Evolutionary conservation across 495 filamentous ascomycete genomes (phyloP).

Genomic region (Daldinia loculata): DNA sequence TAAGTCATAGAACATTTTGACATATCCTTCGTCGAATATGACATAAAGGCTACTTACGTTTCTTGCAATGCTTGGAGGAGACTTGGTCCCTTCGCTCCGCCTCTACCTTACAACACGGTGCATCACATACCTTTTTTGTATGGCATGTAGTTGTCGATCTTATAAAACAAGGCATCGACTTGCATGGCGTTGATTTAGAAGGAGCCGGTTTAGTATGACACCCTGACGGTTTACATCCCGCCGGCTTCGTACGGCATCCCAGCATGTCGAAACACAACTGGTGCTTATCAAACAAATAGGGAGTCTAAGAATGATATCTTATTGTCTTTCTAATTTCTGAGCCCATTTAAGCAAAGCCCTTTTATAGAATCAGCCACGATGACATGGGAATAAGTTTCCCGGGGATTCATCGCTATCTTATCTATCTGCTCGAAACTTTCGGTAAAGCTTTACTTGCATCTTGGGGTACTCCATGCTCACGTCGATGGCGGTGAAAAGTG

Average conservation of each 20-base stretch:
- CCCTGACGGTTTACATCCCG: not conserved
- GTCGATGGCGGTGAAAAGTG: not conserved
- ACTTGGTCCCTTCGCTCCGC: constrained; percentile 1
- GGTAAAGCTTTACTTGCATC: not conserved
- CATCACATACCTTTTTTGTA: constrained; percentile 2
- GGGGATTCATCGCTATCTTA: not conserved
- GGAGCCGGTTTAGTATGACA: not conserved
- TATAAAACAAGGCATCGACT: not conserved
- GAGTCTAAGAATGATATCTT: not conserved
- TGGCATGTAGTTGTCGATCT: not conserved
- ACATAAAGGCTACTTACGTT: constrained; percentile 18
- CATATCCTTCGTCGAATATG: not conserved
- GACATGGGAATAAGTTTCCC: not conserved
- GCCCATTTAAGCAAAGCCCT: not conserved
- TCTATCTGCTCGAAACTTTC: not conserved
- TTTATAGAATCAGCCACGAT: not conserved
- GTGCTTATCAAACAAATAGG: not conserved
- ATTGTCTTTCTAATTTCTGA: not conserved
- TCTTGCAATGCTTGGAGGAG: constrained; percentile 23
- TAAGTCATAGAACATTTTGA: not conserved
- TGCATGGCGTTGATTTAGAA: not conserved
- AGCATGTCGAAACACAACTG: not conserved
- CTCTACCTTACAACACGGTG: not conserved
- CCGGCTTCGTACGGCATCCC: not conserved
- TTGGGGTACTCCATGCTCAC: not conserved